Percentiles rank a stretch among this genome's conserved stretches.
phyloP scores from a whole-genome alignment of 768 basidiomycete species.

The Glaciozyma martinii region DNA sequence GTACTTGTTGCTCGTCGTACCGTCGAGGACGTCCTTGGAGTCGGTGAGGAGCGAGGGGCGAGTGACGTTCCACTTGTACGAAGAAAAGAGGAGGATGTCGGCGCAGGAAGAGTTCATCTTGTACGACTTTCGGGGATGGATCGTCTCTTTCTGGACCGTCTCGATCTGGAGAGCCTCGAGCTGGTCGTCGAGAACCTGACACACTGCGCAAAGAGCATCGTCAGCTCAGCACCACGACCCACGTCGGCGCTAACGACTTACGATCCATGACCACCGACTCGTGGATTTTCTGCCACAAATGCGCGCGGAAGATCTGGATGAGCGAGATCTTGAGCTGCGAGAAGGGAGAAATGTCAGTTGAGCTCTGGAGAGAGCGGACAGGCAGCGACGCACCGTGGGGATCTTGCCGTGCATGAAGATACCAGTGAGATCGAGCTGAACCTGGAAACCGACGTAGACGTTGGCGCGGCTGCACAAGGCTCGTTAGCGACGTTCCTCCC shows the following conservation, averaged over 20 bases:
- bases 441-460: conserved; percentile 99
- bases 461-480: conserved; percentile 94
- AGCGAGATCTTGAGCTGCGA: conserved; percentile 82
- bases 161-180: conserved; percentile 96
- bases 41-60: conserved; percentile 92
- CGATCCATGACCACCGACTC: conserved; percentile 38
- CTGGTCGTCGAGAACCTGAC: conserved; percentile 99
- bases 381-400: conserved; percentile 49
- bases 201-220: conserved; percentile 71
- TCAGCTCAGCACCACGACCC: not conserved
- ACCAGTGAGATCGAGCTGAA: conserved; percentile 93
- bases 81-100: conserved; percentile 93
- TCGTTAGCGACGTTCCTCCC: not conserved
- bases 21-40: conserved; percentile 90
- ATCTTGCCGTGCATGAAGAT: conserved; percentile 99
- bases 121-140: conserved; percentile 97
- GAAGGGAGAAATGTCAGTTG: conserved; percentile 3
- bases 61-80: conserved; percentile 82
- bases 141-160: conserved; percentile 98
- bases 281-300: conserved; percentile 99
- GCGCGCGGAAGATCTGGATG: conserved; percentile 99
- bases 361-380: conserved; percentile 14
- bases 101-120: conserved; percentile 99
- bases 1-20: conserved; percentile 97
- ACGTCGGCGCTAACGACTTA: conserved; percentile 7